Conservation (phyloP, 306 rosid genomes). For the Boehmeria nivea region DNA sequence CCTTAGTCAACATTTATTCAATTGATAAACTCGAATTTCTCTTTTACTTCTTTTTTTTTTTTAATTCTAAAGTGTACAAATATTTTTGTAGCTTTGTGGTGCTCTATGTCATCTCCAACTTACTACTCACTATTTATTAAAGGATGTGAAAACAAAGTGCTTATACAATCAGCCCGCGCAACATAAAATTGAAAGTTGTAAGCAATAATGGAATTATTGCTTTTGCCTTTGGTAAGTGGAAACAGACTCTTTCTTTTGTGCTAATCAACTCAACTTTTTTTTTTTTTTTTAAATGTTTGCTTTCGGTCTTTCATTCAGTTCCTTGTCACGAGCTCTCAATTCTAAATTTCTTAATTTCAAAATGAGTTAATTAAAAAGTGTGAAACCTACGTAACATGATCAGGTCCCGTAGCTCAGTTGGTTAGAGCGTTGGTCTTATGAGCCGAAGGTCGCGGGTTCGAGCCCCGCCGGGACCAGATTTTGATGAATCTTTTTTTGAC, state of each 20-base stretch:
- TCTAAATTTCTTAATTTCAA: no score
- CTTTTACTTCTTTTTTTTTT: no score
- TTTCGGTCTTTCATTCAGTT: background rate
- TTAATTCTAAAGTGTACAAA: no score
- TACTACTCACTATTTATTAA: background rate
- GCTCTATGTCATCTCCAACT: constrained; percentile 24
- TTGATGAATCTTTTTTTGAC: accelerated
- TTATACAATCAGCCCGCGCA: constrained; percentile 1
- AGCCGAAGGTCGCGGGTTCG: constrained; percentile 47
- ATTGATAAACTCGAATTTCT: no score
- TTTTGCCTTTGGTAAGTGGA: background rate
- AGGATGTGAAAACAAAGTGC: constrained; percentile 4
- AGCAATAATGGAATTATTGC: background rate
- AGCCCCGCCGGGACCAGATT: constrained; percentile 40
- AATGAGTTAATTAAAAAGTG: background rate
- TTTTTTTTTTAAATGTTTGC: no score
- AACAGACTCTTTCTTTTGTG: background rate
- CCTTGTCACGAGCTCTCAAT: no score
- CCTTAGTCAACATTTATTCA: no score
- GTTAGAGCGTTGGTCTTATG: constrained; percentile 46
- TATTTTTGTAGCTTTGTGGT: constrained; percentile 10
- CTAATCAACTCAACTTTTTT: constrained; percentile 1
- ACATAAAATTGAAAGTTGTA: no score
- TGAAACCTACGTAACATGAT: background rate
- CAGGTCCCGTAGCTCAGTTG: constrained; percentile 43